Evolutionary conservation across 1,139 yeast species (phyloP).

Genomic region (Debaryomyces robertsiae): DNA sequence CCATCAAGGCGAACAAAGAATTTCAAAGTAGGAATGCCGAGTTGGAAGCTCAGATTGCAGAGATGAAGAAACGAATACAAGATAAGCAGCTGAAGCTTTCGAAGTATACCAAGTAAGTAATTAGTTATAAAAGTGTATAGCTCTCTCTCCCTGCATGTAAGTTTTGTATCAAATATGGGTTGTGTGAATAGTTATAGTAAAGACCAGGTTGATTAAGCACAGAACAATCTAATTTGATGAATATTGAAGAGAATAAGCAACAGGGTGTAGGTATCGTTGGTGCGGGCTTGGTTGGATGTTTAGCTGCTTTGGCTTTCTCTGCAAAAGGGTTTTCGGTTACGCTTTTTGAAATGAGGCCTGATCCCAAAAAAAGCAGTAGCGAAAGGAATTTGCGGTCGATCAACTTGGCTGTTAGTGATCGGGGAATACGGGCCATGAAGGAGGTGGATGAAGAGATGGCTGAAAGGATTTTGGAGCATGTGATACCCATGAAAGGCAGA

Average conservation of each 20-base stretch:
- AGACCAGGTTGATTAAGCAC: too few relatives aligned
- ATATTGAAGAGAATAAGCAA: slow-evolving; percentile 1
- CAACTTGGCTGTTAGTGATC: slow-evolving; percentile 81
- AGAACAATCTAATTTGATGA: not conserved
- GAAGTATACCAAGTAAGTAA: slow-evolving; percentile 11
- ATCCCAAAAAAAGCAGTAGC: slow-evolving; percentile 32
- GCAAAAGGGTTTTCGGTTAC: slow-evolving; percentile 73
- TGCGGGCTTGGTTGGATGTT: slow-evolving; percentile 89
- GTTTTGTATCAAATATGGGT: too few relatives aligned
- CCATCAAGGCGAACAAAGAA: slow-evolving; percentile 49
- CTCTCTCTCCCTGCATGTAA: not conserved
- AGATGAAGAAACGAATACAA: slow-evolving; percentile 22
- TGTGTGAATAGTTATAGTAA: too few relatives aligned
- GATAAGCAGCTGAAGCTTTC: slow-evolving; percentile 22
- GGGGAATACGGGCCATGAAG: slow-evolving; percentile 75
- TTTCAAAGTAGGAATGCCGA: slow-evolving; percentile 42
- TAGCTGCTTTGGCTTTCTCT: slow-evolving; percentile 80
- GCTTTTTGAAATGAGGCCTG: slow-evolving; percentile 61
- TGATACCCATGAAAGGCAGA: slow-evolving; percentile 85
- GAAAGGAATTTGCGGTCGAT: slow-evolving; percentile 61
- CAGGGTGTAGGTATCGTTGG: slow-evolving; percentile 58
- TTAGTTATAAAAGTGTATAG: not conserved
- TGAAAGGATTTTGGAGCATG: slow-evolving; percentile 53
- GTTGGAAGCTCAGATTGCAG: slow-evolving; percentile 36
- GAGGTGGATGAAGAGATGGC: slow-evolving; percentile 64